Base-by-base conservation (phyloP, 495 filamentous ascomycete genomes). In the Gamarada debralockiae region DNA sequence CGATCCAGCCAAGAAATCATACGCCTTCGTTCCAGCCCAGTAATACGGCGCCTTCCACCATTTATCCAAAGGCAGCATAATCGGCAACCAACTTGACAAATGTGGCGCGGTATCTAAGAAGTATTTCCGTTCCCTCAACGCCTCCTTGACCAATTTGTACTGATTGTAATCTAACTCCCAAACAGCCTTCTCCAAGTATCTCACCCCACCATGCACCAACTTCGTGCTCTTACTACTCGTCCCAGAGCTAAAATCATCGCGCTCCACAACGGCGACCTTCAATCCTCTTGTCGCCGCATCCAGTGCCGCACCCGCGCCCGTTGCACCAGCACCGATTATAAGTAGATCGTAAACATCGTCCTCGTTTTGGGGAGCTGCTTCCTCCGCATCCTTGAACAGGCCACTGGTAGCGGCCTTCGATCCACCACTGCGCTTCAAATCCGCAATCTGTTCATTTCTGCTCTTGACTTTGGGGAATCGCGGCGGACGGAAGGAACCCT, bases 31-130 rank as follows among this genome's bases (percentile, higher is more conserved):
- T 48, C 93, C 93, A 5, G 80, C 86, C 92, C 92, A 97, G 72
- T 95, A 98, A 69, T 97, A 98, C 10, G 93, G 93, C 23, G 85
- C 88, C 69, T 97, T 92, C 89, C 90, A 97, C 93, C 91, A 97
- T 60, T 89, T 87, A 65, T 96, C 84, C 38, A 97, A 74, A 0
- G 93, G 93, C 53, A 98, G 81, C 93, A 98, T 98, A 58, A 98
- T 98, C 15, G 93, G 93, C 33, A 98, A 77, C 89, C 92, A 97
- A 71, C 75, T 83, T 24, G 90, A 96, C 37, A 98, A 78, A 76
- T 98, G 93, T 13, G 93, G 93, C 24, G 93, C 93, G 10, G 92
- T 98, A 61, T 95, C 89, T 62, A 97, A 68, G 67, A 98, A 98
- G 68, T 95, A 96, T 59, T 91, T 90, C 56, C 93, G 84, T 73